Evolutionary conservation across 1,284 basidiomycete species (phyloP), one percentile per base, ranked within the genome.

Genomic region (Irpex lacteus): DNA sequence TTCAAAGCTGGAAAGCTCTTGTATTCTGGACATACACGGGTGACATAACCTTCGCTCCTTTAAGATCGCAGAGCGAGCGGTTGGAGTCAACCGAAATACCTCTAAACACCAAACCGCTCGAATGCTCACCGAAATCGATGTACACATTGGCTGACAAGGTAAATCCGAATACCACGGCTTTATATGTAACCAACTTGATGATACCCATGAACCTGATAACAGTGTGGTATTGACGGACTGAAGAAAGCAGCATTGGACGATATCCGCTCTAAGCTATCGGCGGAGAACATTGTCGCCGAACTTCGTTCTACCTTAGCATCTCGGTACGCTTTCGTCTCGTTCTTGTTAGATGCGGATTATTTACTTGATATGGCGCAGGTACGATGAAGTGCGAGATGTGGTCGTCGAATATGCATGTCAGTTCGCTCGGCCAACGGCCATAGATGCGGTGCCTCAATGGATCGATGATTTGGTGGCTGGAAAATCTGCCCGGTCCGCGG

Each of bases 21-120:
- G 52, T 73, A 0, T 67, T 66, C 59, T 73, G 67, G 50, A 18
- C 70, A 1, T 71, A 71, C 54, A 68, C 65, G 4, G 63, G 65
- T 6, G 61, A 64, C 19, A 55, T 73, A 19, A 5, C 55, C 2
- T 72, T 74, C 56, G 66, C 69, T 2, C 70, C 70, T 1, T 63
- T 74, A 13, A 67, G 44, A 37, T 70, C 69, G 13, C 60, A 65
- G 60, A 61, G n/a, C 61, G 67, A 19, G 34, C 15, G 36, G 18
- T 36, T 15, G 13, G 15, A 18, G 8, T n/a, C 19, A 13, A 47
- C 36, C 8, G 26, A 11, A 15, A 9, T 52, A 15, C 13, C 9
- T 15, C 13, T 19, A 8, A 6, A 8, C 9, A 34, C 50, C 19
- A 60, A 15, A 53, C 59, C 3, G 63, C 64, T 4, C 50, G 47